Evolutionary conservation across 257 asterid species (phyloP).

Genomic region (Fraxinus anomala): DNA sequence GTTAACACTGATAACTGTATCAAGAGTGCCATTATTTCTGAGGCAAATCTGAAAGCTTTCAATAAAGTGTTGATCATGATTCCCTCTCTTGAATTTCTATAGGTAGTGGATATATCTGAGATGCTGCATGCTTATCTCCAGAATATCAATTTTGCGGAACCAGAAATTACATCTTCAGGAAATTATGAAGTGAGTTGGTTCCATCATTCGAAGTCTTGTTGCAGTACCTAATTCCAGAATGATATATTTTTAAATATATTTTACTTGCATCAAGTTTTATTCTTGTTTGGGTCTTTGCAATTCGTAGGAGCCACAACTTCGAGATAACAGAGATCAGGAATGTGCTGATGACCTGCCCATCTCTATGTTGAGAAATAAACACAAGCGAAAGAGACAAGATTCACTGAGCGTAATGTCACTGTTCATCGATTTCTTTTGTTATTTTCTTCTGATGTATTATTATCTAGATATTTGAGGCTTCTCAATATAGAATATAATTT

Average conservation of each 20-base stretch:
- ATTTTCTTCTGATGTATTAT: conserved; percentile 1
- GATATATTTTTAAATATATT: conserved; percentile 8
- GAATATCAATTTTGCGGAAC: conserved; percentile 51
- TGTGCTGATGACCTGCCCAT: conserved; percentile 30
- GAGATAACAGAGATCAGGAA: conserved; percentile 36
- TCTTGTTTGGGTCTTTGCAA: conserved; percentile 21
- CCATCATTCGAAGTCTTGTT: conserved; percentile 17
- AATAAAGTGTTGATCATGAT: not conserved
- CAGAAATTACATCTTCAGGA: conserved; percentile 38
- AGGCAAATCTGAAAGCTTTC: not conserved
- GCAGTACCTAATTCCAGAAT: conserved; percentile 16
- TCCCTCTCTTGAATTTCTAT: conserved; percentile 20
- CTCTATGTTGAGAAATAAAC: not conserved
- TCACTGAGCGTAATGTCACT: conserved; percentile 44
- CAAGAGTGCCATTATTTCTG: conserved; percentile 16
- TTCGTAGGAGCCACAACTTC: conserved; percentile 42
- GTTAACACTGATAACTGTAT: not conserved
- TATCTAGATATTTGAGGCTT: conserved; percentile 5
- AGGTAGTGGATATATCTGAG: conserved; percentile 79
- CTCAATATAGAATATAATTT: conserved; percentile 18
- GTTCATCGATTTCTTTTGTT: conserved; percentile 28
- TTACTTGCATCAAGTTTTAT: conserved; percentile 14
- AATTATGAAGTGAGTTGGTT: conserved; percentile 51
- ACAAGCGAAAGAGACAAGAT: conserved; percentile 42
- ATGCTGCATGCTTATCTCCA: conserved; percentile 49